These are phyloP conservation scores for Penicillium nucicola DNA, from an alignment of 495 filamentous ascomycete species.

Conservation along the genomic window DNA sequence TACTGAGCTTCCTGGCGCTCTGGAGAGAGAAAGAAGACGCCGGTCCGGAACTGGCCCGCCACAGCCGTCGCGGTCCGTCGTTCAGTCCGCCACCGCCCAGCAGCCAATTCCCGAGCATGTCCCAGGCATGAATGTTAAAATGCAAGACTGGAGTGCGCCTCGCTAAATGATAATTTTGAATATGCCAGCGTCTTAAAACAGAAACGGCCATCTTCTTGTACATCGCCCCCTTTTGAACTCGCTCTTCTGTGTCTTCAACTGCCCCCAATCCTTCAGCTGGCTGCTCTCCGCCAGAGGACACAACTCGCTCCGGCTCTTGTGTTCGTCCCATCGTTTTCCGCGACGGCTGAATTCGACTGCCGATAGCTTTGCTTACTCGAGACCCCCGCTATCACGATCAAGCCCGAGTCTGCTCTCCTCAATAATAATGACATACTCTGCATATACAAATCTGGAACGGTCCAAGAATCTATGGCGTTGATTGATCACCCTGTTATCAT, in stretches of 20 bases:
- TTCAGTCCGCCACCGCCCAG: constrained; percentile 34
- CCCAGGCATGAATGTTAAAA: constrained; percentile 37
- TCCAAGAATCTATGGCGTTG: not conserved
- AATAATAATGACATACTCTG: constrained; percentile 1
- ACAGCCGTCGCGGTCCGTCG: constrained; percentile 38
- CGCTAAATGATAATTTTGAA: constrained; percentile 20
- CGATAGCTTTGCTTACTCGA: not conserved
- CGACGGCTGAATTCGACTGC: not conserved
- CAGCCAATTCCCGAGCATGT: constrained; percentile 35
- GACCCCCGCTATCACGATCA: not conserved
- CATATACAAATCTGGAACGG: constrained; percentile 3
- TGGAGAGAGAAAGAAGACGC: constrained; percentile 65
- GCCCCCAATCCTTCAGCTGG: not conserved
- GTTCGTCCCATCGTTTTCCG: constrained; percentile 11
- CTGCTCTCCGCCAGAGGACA: not conserved
- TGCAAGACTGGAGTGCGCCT: constrained; percentile 39
- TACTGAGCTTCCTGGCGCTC: constrained; percentile 48
- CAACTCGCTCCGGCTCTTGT: constrained; percentile 12
- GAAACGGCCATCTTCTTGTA: not conserved
- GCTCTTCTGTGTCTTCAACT: not conserved
- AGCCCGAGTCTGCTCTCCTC: constrained; percentile 2
- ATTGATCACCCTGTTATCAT: not conserved
- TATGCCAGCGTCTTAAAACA: not conserved
- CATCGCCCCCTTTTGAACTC: not conserved
- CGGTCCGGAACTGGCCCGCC: constrained; percentile 68